Evolutionary conservation across 108 stramenopile genomes (phyloP).

Genomic region (Stephanodiscus triporus): DNA sequence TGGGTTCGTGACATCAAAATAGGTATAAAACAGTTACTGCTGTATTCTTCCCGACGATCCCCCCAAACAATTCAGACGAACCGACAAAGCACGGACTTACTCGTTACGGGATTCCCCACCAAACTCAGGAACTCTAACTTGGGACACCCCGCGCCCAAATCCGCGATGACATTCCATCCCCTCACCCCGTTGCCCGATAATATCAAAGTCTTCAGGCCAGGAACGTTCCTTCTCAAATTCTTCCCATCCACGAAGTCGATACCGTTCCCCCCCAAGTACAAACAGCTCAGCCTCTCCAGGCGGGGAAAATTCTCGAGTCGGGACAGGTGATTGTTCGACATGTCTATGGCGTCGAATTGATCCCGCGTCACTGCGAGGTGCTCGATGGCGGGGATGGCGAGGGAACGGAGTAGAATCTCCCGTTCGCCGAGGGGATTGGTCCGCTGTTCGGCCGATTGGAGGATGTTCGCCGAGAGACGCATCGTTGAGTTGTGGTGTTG

Average conservation of each 20-base stretch:
- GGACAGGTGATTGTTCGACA: slow-evolving; percentile 79
- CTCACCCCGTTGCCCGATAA: slow-evolving; percentile 68
- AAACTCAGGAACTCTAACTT: slow-evolving; percentile 75
- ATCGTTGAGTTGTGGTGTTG: slow-evolving; percentile 39
- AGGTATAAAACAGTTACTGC: slow-evolving; percentile 11
- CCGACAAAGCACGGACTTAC: slow-evolving; percentile 53
- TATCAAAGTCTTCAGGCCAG: slow-evolving; percentile 60
- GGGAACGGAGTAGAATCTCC: slow-evolving; percentile 77
- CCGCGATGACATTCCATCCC: slow-evolving; percentile 65
- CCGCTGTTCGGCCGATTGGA: slow-evolving; percentile 80
- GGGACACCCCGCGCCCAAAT: slow-evolving; percentile 70
- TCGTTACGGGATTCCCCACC: slow-evolving; percentile 78
- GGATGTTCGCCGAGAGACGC: slow-evolving; percentile 82
- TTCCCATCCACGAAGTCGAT: slow-evolving; percentile 65
- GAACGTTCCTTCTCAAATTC: slow-evolving; percentile 64
- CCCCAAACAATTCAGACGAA: not conserved
- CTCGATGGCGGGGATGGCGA: slow-evolving; percentile 80
- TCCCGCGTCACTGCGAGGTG: slow-evolving; percentile 79
- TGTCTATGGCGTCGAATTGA: slow-evolving; percentile 79
- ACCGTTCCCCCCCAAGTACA: slow-evolving; percentile 65
- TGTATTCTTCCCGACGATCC: not conserved
- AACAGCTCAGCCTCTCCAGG: slow-evolving; percentile 51
- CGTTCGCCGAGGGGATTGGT: slow-evolving; percentile 84
- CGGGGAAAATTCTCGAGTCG: slow-evolving; percentile 79
- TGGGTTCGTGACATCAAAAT: slow-evolving; percentile 19